phyloP scores from a whole-genome alignment of 768 basidiomycete genomes.

The Boletus fagicola region DNA sequence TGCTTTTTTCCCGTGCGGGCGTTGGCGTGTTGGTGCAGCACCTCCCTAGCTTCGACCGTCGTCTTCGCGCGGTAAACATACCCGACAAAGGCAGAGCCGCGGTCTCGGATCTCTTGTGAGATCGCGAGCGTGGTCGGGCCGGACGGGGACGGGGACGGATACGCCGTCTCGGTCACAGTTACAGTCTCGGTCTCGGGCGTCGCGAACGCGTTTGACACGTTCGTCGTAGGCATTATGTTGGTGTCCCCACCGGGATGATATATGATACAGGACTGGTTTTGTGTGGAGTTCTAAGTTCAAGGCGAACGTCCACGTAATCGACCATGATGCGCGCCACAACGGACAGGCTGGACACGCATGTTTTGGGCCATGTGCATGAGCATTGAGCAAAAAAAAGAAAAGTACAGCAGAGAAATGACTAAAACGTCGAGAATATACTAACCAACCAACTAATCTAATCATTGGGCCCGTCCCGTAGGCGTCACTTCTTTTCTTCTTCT shows the following conservation, averaged over 20 bases:
- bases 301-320: too few relatives aligned
- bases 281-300: too few relatives aligned
- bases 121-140: constrained; percentile 29
- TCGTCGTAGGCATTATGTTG: not conserved
- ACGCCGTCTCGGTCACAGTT: not conserved
- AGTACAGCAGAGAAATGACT: not conserved
- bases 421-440: not conserved
- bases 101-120: constrained; percentile 75
- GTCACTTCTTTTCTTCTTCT: not conserved
- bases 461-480: not conserved
- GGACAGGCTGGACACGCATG: too few relatives aligned
- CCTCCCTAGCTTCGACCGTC: constrained; percentile 15
- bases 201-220: not conserved
- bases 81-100: constrained; percentile 70
- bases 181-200: not conserved
- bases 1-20: not conserved
- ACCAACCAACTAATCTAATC: not conserved
- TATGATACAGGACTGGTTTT: too few relatives aligned
- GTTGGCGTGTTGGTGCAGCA: not conserved
- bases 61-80: constrained; percentile 56
- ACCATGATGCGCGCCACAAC: too few relatives aligned
- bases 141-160: not conserved
- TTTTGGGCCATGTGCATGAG: too few relatives aligned
- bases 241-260: too few relatives aligned
- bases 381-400: not conserved